phyloP scores from a whole-genome alignment of 805 yeast species.

The Kodamaea fukazawae region DNA sequence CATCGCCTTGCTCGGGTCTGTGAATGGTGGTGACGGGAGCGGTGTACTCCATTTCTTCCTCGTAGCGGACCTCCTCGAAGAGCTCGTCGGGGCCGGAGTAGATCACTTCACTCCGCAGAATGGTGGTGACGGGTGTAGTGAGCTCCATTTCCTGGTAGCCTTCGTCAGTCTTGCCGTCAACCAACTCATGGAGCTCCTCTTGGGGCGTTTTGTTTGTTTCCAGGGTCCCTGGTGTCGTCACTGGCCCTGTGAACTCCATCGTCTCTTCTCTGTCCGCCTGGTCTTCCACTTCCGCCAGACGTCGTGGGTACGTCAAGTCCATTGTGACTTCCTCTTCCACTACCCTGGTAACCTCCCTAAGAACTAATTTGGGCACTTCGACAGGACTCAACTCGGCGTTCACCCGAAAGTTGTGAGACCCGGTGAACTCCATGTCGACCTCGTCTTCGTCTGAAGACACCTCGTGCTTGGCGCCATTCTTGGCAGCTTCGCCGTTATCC shows the following conservation, averaged over 20 bases:
- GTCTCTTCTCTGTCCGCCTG: conserved; percentile 4
- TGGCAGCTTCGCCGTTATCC: not conserved
- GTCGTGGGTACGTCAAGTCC: conserved; percentile 15
- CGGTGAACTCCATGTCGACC: conserved; percentile 24
- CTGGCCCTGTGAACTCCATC: conserved; percentile 12
- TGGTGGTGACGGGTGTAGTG: not conserved
- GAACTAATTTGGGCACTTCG: conserved; percentile 3
- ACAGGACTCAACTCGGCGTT: conserved; percentile 6
- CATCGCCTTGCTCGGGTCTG: not conserved
- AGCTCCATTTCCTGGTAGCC: not conserved
- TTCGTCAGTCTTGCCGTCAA: not conserved
- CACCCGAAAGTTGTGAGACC: conserved; percentile 7
- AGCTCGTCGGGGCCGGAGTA: not conserved
- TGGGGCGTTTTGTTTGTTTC: too few relatives aligned
- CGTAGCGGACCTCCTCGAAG: not conserved
- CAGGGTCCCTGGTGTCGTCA: not conserved
- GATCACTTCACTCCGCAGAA: not conserved
- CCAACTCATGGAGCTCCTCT: not conserved
- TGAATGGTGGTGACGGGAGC: conserved; percentile 2
- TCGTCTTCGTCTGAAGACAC: conserved; percentile 16
- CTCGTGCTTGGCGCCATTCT: too few relatives aligned
- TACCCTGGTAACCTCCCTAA: conserved; percentile 4
- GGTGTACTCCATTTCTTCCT: conserved; percentile 8
- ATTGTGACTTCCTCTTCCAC: conserved; percentile 14
- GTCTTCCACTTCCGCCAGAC: not conserved